Conservation (phyloP, 345 rosid species). For the Hibiscus tridactylites region DNA sequence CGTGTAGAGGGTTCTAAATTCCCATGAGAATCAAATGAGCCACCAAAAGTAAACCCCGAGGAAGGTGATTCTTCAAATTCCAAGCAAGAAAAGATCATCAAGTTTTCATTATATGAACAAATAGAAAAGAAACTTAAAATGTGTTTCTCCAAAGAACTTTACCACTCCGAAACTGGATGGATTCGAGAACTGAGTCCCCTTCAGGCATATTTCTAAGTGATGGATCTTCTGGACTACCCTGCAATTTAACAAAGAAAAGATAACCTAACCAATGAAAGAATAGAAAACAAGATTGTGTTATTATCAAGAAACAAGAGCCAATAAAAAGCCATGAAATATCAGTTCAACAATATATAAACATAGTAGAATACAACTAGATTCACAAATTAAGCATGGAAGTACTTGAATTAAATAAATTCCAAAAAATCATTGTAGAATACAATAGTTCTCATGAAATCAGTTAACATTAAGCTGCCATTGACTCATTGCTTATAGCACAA, state of each 20-base stretch:
- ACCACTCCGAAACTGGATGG: conserved; percentile 37
- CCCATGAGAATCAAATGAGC: conserved; percentile 12
- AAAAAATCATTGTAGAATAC: neutral
- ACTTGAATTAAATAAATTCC: neutral
- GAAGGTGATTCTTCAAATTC: neutral
- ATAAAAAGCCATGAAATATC: neutral
- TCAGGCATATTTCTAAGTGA: conserved; percentile 12
- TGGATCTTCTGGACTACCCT: conserved; percentile 31
- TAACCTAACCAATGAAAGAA: neutral
- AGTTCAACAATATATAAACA: neutral
- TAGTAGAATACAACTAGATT: neutral
- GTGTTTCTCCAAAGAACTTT: neutral
- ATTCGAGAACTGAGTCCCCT: conserved; percentile 18
- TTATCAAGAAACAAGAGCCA: neutral
- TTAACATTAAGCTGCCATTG: neutral
- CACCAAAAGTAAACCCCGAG: conserved; percentile 6
- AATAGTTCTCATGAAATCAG: neutral
- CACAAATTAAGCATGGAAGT: neutral
- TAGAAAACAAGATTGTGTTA: neutral
- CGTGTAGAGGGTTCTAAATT: conserved; percentile 20
- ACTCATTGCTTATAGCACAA: no score
- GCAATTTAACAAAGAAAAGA: conserved; percentile 3
- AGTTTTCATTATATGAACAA: neutral
- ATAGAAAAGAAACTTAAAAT: neutral
- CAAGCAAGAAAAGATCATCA: conserved; percentile 15